These are phyloP conservation scores for Pythium chondricola DNA, from an alignment of 352 stramenopile species.

Conservation along the genomic window DNA sequence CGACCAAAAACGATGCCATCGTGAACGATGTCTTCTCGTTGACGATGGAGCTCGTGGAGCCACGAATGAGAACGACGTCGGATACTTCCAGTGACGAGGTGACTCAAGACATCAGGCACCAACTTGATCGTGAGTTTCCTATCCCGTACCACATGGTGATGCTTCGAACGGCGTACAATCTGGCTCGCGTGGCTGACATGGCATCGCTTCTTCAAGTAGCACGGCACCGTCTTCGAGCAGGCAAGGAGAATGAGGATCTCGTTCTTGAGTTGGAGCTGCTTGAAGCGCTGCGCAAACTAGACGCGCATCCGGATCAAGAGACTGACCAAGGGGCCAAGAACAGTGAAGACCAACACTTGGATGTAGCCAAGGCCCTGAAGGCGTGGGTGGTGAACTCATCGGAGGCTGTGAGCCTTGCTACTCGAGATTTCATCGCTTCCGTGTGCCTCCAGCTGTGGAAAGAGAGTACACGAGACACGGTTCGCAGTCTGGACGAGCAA, in stretches of 20 bases:
- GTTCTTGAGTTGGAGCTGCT: conserved; percentile 2
- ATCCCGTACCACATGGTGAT: background rate
- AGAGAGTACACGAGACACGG: background rate
- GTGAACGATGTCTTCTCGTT: conserved; percentile 28
- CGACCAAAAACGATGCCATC: background rate
- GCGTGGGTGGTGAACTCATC: background rate
- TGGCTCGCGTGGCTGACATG: background rate
- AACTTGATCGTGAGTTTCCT: background rate
- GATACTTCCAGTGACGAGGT: background rate
- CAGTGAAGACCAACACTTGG: background rate
- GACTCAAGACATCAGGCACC: background rate
- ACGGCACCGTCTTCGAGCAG: background rate
- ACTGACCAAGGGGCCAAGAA: no score
- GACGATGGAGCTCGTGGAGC: conserved; percentile 28
- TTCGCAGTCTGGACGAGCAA: background rate
- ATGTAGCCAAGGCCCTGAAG: background rate
- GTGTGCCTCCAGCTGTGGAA: background rate
- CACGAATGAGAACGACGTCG: conserved; percentile 4
- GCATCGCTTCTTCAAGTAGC: background rate
- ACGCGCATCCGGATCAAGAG: no score
- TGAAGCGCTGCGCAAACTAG: conserved; percentile 1
- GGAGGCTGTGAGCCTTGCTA: background rate
- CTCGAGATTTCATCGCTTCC: background rate
- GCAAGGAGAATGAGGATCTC: background rate
- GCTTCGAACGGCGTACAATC: background rate